Conservation (phyloP, 306 rosid genomes). For the Dryas drummondii region DNA sequence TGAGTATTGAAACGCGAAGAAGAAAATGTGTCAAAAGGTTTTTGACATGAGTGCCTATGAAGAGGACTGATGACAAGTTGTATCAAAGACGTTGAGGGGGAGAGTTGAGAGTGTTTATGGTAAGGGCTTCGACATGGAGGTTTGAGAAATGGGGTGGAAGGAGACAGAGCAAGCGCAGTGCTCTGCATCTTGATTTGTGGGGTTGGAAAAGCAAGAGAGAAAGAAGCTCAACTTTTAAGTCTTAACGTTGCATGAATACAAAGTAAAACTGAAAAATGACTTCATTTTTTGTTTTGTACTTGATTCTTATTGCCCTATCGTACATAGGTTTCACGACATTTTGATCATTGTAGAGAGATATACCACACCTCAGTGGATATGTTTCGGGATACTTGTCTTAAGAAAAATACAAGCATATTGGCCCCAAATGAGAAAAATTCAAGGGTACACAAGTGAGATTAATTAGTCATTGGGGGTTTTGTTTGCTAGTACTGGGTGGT, state of each 20-base stretch:
- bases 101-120: slow-evolving; percentile 3
- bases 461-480: neutral
- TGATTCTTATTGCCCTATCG: no score
- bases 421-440: no score
- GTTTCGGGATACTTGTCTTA: no score
- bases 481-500: slow-evolving; percentile 8
- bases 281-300: neutral
- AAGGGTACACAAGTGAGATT: neutral
- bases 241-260: slow-evolving; percentile 26
- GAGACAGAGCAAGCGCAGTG: slow-evolving; percentile 28
- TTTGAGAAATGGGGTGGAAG: slow-evolving; percentile 24
- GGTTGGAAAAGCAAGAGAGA: neutral
- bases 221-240: neutral
- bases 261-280: neutral
- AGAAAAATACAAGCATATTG: no score
- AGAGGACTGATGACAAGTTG: slow-evolving; percentile 6
- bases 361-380: no score
- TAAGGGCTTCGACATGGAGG: slow-evolving; percentile 17
- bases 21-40: slow-evolving; percentile 16
- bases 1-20: slow-evolving; percentile 6
- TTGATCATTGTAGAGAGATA: no score
- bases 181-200: slow-evolving; percentile 32
- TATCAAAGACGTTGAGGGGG: neutral
- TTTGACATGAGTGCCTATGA: slow-evolving; percentile 20
- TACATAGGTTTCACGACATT: no score